phyloP scores from a whole-genome alignment of 75 land plant species.

The Sequoia sempervirens region DNA sequence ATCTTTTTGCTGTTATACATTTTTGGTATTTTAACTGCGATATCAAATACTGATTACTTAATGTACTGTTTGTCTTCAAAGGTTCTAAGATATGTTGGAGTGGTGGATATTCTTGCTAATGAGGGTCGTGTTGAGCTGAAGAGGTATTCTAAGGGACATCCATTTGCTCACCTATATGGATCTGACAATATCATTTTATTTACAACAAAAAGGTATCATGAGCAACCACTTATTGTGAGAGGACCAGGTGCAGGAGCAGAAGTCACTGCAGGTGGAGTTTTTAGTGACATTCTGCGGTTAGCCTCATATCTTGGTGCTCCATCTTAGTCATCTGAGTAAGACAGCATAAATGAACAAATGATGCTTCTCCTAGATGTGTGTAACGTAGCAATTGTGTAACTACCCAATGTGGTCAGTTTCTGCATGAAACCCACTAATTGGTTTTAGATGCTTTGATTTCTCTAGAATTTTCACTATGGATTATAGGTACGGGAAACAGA shows the following conservation, averaged over 20 bases:
- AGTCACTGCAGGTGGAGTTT: conserved; percentile 94
- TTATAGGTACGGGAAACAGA: background rate
- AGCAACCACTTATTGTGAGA: conserved; percentile 83
- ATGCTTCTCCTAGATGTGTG: conserved; percentile 2
- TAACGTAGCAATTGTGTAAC: background rate
- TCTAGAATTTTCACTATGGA: background rate
- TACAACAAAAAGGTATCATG: conserved; percentile 72
- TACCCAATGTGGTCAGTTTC: background rate
- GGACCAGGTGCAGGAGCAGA: conserved; percentile 98
- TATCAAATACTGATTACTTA: background rate
- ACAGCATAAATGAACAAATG: background rate
- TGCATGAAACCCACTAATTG: background rate
- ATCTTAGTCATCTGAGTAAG: conserved; percentile 34
- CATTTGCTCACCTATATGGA: conserved; percentile 91
- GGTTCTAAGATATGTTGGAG: conserved; percentile 95
- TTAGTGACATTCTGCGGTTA: conserved; percentile 83
- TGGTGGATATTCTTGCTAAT: conserved; percentile 62
- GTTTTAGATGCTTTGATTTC: background rate
- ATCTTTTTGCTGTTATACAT: background rate
- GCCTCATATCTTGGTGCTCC: conserved; percentile 97
- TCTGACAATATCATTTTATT: conserved; percentile 94
- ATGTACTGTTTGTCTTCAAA: conserved; percentile 13
- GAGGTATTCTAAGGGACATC: conserved; percentile 65
- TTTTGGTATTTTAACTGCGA: background rate
- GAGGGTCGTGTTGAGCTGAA: conserved; percentile 66